Conservation (phyloP, 169 alveolate species). For the Plasmodium sp. region DNA sequence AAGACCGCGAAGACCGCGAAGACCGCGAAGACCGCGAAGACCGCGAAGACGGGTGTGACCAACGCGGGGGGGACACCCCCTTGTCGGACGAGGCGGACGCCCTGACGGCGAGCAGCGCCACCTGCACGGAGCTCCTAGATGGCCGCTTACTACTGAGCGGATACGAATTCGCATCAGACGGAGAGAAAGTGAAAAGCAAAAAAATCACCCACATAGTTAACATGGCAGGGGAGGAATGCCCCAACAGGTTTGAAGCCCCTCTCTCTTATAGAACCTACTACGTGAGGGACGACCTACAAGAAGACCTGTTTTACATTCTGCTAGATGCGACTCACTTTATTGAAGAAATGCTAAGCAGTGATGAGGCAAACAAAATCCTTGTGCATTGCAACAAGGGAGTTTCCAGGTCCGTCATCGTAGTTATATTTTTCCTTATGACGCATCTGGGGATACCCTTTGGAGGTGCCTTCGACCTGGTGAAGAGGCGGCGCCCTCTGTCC, state of each 20-base stretch:
- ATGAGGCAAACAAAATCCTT: slow-evolving; percentile 43
- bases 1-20: not conserved
- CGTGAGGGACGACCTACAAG: slow-evolving; percentile 70
- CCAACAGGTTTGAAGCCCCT: slow-evolving; percentile 14
- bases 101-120: slow-evolving; percentile 1
- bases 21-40: not conserved
- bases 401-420: slow-evolving; percentile 77
- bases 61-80: not conserved
- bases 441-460: slow-evolving; percentile 33
- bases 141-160: slow-evolving; percentile 69
- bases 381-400: slow-evolving; percentile 81
- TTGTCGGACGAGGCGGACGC: slow-evolving; percentile 21
- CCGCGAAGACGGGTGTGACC: too few relatives aligned
- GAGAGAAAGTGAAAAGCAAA: slow-evolving; percentile 4
- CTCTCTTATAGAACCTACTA: slow-evolving; percentile 65
- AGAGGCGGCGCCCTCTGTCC: slow-evolving; percentile 69
- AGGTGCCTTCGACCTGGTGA: slow-evolving; percentile 81
- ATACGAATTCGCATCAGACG: slow-evolving; percentile 46
- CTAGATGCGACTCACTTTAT: slow-evolving; percentile 71
- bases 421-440: slow-evolving; percentile 80
- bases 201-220: slow-evolving; percentile 74
- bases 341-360: slow-evolving; percentile 25
- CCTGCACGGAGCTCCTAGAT: slow-evolving; percentile 72
- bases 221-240: slow-evolving; percentile 74
- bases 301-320: slow-evolving; percentile 69